Evolutionary conservation across 805 yeast genomes (phyloP).

Genomic region (Candida tibetensis): DNA sequence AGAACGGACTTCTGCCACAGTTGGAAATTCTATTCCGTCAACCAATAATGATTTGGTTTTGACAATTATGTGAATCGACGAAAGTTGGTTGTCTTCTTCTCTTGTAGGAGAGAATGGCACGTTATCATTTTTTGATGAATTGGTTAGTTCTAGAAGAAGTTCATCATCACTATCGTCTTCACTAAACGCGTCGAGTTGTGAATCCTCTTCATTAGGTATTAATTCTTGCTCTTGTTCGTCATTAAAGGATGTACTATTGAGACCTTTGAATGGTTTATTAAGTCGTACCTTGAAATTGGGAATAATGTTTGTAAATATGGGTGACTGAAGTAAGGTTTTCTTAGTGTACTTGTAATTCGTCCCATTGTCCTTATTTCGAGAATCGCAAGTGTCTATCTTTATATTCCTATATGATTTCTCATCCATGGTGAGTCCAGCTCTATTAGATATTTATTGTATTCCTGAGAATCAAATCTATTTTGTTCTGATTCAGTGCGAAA

Average conservation of each 20-base stretch:
- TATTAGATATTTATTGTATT: too few relatives aligned
- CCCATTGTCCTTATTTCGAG: not conserved
- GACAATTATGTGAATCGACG: constrained; percentile 25
- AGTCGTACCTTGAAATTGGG: constrained; percentile 30
- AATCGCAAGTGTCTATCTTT: constrained; percentile 10
- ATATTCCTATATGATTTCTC: constrained; percentile 10
- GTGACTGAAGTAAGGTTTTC: constrained; percentile 41
- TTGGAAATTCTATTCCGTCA: constrained; percentile 27
- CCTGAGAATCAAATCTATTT: too few relatives aligned
- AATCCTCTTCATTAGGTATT: constrained; percentile 31
- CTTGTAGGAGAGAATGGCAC: not conserved
- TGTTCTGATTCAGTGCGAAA: too few relatives aligned
- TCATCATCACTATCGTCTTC: constrained; percentile 32
- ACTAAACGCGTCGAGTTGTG: constrained; percentile 37
- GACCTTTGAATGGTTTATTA: constrained; percentile 32
- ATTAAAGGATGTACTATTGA: constrained; percentile 32
- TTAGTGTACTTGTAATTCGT: constrained; percentile 14
- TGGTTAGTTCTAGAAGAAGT: constrained; percentile 5
- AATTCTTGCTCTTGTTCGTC: constrained; percentile 38
- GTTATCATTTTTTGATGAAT: not conserved
- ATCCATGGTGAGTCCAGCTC: constrained; percentile 9
- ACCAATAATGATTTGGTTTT: constrained; percentile 31
- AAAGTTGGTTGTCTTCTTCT: constrained; percentile 2
- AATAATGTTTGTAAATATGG: constrained; percentile 33
- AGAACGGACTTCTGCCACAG: constrained; percentile 32